Evolutionary conservation across 345 rosid genomes (phyloP), one percentile per base, ranked within the genome.

Genomic region (Cardamine resedifolia): DNA sequence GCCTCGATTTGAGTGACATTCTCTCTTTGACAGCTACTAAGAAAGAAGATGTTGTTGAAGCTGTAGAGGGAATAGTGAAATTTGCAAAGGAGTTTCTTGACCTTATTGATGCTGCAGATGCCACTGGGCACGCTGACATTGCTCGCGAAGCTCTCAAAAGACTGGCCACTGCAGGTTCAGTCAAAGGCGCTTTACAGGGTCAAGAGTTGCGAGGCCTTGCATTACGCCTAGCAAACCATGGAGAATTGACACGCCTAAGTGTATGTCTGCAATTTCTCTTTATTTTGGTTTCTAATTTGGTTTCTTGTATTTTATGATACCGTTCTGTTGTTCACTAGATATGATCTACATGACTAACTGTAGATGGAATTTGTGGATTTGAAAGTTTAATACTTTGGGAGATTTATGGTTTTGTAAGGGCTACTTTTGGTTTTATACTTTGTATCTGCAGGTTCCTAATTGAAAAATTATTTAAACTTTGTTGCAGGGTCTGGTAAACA

Each of bases 41-140:
- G 82, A 92, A 92, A 82, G 99, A 92, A 82, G 88, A 91, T 78
- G 79, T 88, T 27, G 90, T 91, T 36, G 99, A 92, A 64, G 98
- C 97, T 76, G 99, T 91, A 38, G 86, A 91, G 71, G 99, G 99
- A 79, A 85, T 90, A 30, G 97, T 85, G 24, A 96, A 92, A 76
- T 96, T 87, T 60, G 90, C 92, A 1, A 92, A 81, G 83, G 97
- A 96, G 82, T 96, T 96, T 86, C 79, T 90, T 83, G 97, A 96
- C 70, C 97, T 96, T 31, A 92, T 96, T 64, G 99, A 96, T 81
- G 99, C 95, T 67, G 99, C 99, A 36, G 98, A 96, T 88, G 97
- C 98, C 71, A 92, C 99, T 31, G 99, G 91, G 44, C 92, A 90
- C 62, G 90, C 79, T 24, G 93, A 92, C 36, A 87, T 92, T 81